Evolutionary conservation across 306 rosid genomes (phyloP), one percentile per base, ranked within the genome.

Genomic region (Casuarina glauca): DNA sequence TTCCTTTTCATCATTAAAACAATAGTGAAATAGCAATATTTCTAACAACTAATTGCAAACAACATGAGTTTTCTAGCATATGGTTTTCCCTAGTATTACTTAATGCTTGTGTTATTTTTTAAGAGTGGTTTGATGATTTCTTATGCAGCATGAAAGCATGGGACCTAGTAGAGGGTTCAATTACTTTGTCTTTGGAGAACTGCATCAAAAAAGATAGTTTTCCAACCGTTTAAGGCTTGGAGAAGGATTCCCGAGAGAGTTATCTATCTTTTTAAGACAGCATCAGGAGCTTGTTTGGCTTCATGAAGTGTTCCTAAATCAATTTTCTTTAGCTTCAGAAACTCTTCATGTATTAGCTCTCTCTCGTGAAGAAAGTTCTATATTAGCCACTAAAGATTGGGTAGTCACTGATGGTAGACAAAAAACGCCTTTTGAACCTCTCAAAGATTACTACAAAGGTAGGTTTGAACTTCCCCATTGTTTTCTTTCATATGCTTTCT

Each of bases 131-230:
- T 58, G 3, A 74, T 75, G 71, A 73, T 82, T 89, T 82, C 38
- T 76, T 75, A 36, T 87, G 88, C 88, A 92, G 98, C 97, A 76
- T 79, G 97, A 95, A 81, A 92, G 97, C 91, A 85, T 88, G 88
- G 97, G 97, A 71, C 97, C 98, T 58, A 83, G 84, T 82, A 93
- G 97, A 85, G 98, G 98, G 68, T 95, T 89, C 84, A 86, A 96
- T 84, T 78, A 92, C 84, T 91, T 83, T 77, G 97, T 91, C 57
- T 92, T 95, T 72, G 81, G 86, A 84, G 90, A 87, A 81, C 92
- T 95, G 50, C 85, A 92, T 60, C 86, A 77, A 70, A 86, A 85
- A 74, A 88, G 88, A 83, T 93, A 95, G 82, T 85, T 89, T 79
- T 87, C 97, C 79, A 87, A 92, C 81, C 93, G 92, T 88, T 85